phyloP scores from a whole-genome alignment of 2,329 filamentous ascomycete species.

The Mariannaea elegans region DNA sequence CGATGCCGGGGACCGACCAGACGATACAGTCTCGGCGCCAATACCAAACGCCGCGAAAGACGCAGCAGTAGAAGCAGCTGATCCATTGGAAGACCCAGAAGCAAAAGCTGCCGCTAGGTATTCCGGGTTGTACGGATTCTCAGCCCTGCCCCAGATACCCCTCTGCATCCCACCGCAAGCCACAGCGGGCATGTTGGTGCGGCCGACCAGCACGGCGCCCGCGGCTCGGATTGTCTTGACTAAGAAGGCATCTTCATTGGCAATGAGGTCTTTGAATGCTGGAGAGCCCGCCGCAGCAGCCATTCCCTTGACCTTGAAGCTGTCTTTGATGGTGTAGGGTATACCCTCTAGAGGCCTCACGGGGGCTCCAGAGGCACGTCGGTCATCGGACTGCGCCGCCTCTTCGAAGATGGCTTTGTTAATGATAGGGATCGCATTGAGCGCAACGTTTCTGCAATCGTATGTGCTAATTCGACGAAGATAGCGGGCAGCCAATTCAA shows the following conservation, averaged over 20 bases:
- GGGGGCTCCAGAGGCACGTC: constrained; percentile 20
- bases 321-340: constrained; percentile 66
- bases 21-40: constrained; percentile 64
- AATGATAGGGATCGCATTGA: constrained; percentile 41
- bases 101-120: constrained; percentile 64
- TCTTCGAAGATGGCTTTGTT: constrained; percentile 38
- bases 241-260: constrained; percentile 61
- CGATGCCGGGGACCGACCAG: constrained; percentile 58
- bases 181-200: constrained; percentile 59
- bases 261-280: constrained; percentile 59
- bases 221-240: constrained; percentile 38
- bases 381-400: constrained; percentile 38
- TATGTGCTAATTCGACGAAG: constrained; percentile 37
- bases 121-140: constrained; percentile 62
- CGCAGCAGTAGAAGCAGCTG: constrained; percentile 58
- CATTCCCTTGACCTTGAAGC: constrained; percentile 62
- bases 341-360: constrained; percentile 42
- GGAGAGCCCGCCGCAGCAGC: constrained; percentile 62
- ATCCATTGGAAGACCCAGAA: constrained; percentile 66
- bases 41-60: constrained; percentile 62
- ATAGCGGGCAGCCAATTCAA: constrained; percentile 38
- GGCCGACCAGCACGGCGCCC: neutral
- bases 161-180: constrained; percentile 66
- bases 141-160: constrained; percentile 64
- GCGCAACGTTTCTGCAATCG: constrained; percentile 32